phyloP scores from a whole-genome alignment of 179 eudicot species.

The Beta lomatogona region DNA sequence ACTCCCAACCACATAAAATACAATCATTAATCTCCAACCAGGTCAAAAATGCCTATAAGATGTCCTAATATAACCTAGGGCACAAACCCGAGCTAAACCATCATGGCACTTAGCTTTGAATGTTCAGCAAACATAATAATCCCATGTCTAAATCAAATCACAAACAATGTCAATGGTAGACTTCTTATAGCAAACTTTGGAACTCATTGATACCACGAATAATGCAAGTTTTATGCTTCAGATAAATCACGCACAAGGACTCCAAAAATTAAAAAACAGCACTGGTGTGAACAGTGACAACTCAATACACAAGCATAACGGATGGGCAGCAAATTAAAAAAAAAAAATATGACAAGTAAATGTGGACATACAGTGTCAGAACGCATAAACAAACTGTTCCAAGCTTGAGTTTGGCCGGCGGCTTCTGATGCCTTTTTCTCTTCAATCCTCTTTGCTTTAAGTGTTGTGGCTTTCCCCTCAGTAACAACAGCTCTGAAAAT shows the following conservation, averaged over 20 bases:
- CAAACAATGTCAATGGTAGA: neutral
- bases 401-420: conserved; percentile 75
- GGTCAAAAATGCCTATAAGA: neutral
- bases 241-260: neutral
- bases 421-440: conserved; percentile 84
- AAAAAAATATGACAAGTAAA: neutral
- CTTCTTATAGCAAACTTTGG: neutral
- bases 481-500: conserved; percentile 38
- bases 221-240: neutral
- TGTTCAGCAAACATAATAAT: neutral
- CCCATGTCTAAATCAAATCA: neutral
- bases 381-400: conserved; percentile 97
- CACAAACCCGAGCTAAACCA: neutral
- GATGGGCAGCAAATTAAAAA: neutral
- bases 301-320: conserved; percentile 7
- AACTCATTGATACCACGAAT: neutral
- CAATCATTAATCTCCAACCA: no score
- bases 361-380: conserved; percentile 71
- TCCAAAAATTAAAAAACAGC: neutral
- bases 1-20: neutral
- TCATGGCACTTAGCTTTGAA: neutral
- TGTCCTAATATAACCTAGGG: neutral
- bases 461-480: conserved; percentile 49
- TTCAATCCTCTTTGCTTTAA: conserved; percentile 71
- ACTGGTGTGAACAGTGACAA: neutral